Conservation (phyloP, 2,329 filamentous ascomycete genomes). For the Gaeumannomyces tritici region DNA sequence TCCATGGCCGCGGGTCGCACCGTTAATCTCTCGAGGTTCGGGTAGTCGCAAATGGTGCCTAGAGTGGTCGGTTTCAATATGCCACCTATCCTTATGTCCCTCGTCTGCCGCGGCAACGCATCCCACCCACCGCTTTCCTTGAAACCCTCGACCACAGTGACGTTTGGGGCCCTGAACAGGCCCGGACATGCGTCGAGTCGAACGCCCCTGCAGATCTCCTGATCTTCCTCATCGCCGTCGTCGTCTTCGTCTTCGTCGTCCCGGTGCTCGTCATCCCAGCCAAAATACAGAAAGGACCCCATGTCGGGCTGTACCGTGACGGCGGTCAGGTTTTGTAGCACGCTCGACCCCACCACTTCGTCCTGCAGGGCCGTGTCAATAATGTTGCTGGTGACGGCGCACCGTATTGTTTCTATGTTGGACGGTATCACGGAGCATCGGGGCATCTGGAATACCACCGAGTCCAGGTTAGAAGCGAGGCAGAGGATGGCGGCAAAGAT, state of each 20-base stretch:
- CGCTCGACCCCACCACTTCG: neutral
- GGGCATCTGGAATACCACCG: conserved; percentile 3
- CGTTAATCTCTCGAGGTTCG: conserved; percentile 12
- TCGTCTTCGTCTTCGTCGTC: neutral
- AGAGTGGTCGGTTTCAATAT: neutral
- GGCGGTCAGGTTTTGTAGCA: conserved; percentile 2
- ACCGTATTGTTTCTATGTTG: neutral
- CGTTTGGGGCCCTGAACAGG: conserved; percentile 1
- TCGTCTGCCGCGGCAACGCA: neutral
- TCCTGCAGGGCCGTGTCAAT: conserved; percentile 4
- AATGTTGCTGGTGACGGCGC: neutral
- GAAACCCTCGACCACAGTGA: conserved; percentile 1
- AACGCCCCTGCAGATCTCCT: conserved; percentile 1
- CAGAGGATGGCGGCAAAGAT: conserved; percentile 3
- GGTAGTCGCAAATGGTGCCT: conserved; percentile 3
- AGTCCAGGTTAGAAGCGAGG: conserved; percentile 1
- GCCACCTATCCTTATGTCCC: neutral
- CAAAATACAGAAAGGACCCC: conserved; percentile 1
- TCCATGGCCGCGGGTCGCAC: conserved; percentile 41
- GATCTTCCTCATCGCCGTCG: neutral
- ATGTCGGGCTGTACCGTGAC: conserved; percentile 3
- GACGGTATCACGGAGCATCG: neutral
- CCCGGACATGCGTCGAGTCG: conserved; percentile 2
- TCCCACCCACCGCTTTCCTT: conserved; percentile 4
- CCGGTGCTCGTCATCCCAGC: neutral